Evolutionary conservation across 2,329 filamentous ascomycete genomes (phyloP).

Genomic region (Xylariaceae sp.): DNA sequence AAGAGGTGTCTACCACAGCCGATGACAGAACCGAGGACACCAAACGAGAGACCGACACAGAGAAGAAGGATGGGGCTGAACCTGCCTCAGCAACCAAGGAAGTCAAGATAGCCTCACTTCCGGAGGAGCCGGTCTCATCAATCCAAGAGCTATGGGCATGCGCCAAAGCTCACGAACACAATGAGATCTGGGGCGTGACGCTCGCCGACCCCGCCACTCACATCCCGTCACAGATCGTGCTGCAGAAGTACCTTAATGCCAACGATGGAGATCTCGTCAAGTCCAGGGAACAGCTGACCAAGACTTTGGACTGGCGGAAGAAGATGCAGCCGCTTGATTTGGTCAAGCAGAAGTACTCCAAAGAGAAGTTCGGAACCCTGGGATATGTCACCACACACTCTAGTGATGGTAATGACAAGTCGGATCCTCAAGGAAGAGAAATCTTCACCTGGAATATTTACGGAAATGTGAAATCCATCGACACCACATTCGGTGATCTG

Average conservation of each 20-base stretch:
- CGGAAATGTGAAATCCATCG: conserved; percentile 76
- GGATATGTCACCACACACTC: conserved; percentile 77
- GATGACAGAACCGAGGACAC: background rate
- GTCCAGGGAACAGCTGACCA: conserved; percentile 72
- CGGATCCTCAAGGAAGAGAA: conserved; percentile 46
- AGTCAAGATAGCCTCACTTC: conserved; percentile 14
- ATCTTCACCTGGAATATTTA: conserved; percentile 93
- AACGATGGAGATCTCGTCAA: conserved; percentile 72
- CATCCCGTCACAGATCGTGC: conserved; percentile 74
- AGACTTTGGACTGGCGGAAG: conserved; percentile 80
- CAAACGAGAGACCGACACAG: background rate
- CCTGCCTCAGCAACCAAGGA: background rate
- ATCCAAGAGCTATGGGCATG: conserved; percentile 30
- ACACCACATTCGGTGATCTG: conserved; percentile 75
- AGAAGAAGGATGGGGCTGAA: background rate
- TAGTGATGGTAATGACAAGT: conserved; percentile 29
- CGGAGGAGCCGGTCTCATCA: conserved; percentile 25
- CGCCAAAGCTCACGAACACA: conserved; percentile 43
- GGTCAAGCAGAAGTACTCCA: conserved; percentile 60
- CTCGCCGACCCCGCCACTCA: conserved; percentile 52
- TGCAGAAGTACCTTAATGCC: conserved; percentile 92
- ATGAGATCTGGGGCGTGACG: conserved; percentile 83
- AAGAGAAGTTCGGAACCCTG: conserved; percentile 68
- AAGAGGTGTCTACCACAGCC: background rate
- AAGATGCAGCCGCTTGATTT: conserved; percentile 67